Percentiles rank a stretch among this genome's conserved stretches.
phyloP scores from a whole-genome alignment of 2,329 filamentous ascomycete genomes.

The Cladosporium sp. region DNA sequence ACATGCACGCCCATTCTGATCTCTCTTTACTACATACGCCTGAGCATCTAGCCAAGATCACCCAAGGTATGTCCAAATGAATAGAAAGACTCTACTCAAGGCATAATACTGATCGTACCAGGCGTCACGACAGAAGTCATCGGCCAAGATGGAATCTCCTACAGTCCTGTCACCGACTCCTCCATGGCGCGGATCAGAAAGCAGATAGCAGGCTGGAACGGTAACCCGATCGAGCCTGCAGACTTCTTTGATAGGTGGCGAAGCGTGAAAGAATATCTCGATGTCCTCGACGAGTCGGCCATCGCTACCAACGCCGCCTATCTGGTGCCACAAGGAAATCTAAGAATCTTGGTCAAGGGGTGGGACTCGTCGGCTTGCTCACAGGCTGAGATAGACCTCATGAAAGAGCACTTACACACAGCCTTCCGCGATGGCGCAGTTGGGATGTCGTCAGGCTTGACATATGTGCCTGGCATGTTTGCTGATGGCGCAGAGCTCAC shows the following conservation, averaged over 20 bases:
- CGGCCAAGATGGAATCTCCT: constrained; percentile 29
- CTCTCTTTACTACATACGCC: constrained; percentile 27
- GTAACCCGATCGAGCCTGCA: constrained; percentile 21
- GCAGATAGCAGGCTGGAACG: constrained; percentile 30
- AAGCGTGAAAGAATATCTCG: constrained; percentile 23
- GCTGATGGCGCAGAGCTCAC: constrained; percentile 23
- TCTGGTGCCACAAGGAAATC: constrained; percentile 28
- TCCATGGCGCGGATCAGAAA: constrained; percentile 23
- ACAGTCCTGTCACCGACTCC: constrained; percentile 23
- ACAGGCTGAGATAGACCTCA: constrained; percentile 20
- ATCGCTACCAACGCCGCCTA: constrained; percentile 27
- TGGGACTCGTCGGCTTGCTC: constrained; percentile 22
- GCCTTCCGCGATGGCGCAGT: constrained; percentile 25
- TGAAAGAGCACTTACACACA: constrained; percentile 20
- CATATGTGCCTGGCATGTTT: constrained; percentile 28
- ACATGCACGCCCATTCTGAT: constrained; percentile 31
- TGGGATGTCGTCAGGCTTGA: constrained; percentile 26
- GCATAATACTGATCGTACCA: no score
- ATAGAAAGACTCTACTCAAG: no score
- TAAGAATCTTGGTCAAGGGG: constrained; percentile 26
- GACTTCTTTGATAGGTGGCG: constrained; percentile 27
- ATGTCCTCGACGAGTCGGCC: constrained; percentile 22
- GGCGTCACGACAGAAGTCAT: constrained; percentile 27
- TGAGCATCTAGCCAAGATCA: constrained; percentile 26
- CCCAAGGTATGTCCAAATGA: constrained; percentile 14